Conservation (phyloP, 2,329 filamentous ascomycete genomes). For the Penicillium sp. region DNA sequence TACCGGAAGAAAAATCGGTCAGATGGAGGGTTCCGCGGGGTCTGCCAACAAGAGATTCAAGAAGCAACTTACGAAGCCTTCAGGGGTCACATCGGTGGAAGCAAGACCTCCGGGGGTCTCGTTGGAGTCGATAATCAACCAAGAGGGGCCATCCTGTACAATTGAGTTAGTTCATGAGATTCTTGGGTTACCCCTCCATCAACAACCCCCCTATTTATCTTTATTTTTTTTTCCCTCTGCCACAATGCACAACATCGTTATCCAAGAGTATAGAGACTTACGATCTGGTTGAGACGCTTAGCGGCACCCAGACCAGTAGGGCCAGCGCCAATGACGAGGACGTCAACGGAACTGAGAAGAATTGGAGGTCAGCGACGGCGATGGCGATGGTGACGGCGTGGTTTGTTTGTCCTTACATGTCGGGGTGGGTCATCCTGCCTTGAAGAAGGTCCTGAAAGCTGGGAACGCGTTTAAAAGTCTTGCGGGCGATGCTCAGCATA, state of each 20-base stretch:
- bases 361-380: neutral
- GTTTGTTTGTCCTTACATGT: conserved; percentile 42
- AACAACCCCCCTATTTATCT: conserved; percentile 16
- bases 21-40: conserved; percentile 13
- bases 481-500: conserved; percentile 50
- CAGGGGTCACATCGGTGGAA: conserved; percentile 89
- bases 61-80: conserved; percentile 83
- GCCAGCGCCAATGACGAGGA: conserved; percentile 96
- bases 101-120: conserved; percentile 94
- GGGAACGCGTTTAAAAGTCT: conserved; percentile 48
- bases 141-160: conserved; percentile 81
- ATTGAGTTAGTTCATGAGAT: conserved; percentile 27
- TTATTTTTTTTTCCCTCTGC: conserved; percentile 14
- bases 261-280: conserved; percentile 53
- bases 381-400: neutral
- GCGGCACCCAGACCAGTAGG: conserved; percentile 97
- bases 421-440: conserved; percentile 52
- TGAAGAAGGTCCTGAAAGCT: conserved; percentile 52
- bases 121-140: conserved; percentile 92
- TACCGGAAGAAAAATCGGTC: conserved; percentile 3
- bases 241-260: conserved; percentile 6
- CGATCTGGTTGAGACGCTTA: conserved; percentile 95
- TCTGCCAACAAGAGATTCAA: conserved; percentile 2
- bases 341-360: conserved; percentile 77
- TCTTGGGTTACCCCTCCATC: conserved; percentile 23